These are phyloP conservation scores for Nakazawaea sp. DNA, from an alignment of 805 yeast species.

Conservation along the genomic window DNA sequence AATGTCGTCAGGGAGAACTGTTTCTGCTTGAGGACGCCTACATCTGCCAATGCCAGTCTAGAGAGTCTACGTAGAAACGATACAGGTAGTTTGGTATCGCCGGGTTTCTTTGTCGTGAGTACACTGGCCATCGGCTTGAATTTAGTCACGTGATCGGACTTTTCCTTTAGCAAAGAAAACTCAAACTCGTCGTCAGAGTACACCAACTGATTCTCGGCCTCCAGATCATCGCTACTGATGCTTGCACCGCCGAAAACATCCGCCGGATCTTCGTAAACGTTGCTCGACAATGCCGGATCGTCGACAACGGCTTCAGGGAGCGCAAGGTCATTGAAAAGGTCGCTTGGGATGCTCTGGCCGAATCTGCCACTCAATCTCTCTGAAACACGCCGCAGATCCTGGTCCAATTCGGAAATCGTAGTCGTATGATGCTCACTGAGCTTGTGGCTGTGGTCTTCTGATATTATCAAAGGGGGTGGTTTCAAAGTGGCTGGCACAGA, in stretches of 20 bases:
- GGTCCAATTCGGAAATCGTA: slow-evolving; percentile 5
- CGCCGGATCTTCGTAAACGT: not conserved
- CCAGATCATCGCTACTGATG: slow-evolving; percentile 9
- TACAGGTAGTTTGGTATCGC: slow-evolving; percentile 6
- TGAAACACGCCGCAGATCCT: slow-evolving; percentile 6
- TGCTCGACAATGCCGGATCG: not conserved
- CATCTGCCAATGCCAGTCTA: not conserved
- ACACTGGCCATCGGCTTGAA: slow-evolving; percentile 12
- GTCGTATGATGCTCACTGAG: not conserved
- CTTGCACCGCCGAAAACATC: not conserved
- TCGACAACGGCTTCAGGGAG: slow-evolving; percentile 8
- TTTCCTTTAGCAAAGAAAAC: slow-evolving; percentile 3
- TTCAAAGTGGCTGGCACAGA: too few relatives aligned
- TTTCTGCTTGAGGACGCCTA: slow-evolving; percentile 14
- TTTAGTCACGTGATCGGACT: slow-evolving; percentile 10
- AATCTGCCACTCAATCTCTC: slow-evolving; percentile 10
- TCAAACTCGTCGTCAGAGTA: slow-evolving; percentile 14
- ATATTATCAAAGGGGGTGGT: too few relatives aligned
- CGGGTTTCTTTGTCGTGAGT: slow-evolving; percentile 8
- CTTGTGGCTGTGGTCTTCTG: not conserved
- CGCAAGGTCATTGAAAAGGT: slow-evolving; percentile 10
- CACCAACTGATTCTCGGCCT: slow-evolving; percentile 10
- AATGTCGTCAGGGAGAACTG: slow-evolving; percentile 18
- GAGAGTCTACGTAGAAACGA: not conserved
- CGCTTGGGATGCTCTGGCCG: slow-evolving; percentile 5